Percentiles rank a stretch among this genome's conserved stretches.
Evolutionary conservation across 345 rosid genomes (phyloP).

Genomic region (Pistacia vera): DNA sequence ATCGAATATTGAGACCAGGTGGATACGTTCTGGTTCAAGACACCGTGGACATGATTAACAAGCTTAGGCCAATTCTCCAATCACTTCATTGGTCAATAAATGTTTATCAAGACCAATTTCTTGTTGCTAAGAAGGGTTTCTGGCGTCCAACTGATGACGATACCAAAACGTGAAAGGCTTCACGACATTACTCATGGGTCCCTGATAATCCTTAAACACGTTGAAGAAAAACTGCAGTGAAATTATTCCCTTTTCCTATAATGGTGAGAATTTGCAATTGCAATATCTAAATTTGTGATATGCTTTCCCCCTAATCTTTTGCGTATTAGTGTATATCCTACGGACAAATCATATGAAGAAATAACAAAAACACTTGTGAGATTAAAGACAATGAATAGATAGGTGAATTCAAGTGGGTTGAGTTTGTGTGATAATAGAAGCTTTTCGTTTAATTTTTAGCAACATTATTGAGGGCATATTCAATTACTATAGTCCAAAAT

Average conservation of each 20-base stretch:
- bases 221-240: neutral
- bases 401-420: neutral
- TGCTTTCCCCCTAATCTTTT: neutral
- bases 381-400: neutral
- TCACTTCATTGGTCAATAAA: constrained; percentile 75
- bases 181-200: neutral
- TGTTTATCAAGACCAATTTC: constrained; percentile 61
- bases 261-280: neutral
- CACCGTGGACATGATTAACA: constrained; percentile 52
- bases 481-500: neutral
- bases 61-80: constrained; percentile 47
- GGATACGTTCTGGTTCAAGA: constrained; percentile 84
- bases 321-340: neutral
- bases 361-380: neutral
- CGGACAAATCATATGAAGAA: neutral
- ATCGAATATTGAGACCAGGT: constrained; percentile 79
- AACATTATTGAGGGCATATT: neutral
- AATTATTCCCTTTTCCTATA: neutral
- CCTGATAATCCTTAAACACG: neutral
- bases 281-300: neutral
- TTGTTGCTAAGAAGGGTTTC: constrained; percentile 68
- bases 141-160: constrained; percentile 64
- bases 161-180: neutral
- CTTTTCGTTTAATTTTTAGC: neutral
- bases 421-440: neutral